Evolutionary conservation across 768 basidiomycete species (phyloP).

Genomic region (Lactarius sp.): DNA sequence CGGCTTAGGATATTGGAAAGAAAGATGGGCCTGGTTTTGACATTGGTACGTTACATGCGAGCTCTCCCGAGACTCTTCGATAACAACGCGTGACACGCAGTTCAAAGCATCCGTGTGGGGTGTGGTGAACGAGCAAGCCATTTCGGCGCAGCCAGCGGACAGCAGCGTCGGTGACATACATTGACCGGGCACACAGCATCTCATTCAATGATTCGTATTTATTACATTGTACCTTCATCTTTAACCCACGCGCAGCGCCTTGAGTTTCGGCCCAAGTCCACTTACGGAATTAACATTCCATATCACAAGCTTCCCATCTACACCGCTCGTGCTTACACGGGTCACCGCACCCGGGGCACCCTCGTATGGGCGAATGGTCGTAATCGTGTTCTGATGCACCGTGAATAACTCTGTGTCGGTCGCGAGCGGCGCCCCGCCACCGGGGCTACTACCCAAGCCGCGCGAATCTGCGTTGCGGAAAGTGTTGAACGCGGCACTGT

Average conservation of each 20-base stretch:
- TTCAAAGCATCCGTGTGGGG: constrained; percentile 98
- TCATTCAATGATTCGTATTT: constrained; percentile 2
- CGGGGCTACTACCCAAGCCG: constrained; percentile 39
- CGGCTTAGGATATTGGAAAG: constrained; percentile 79
- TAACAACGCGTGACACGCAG: constrained; percentile 36
- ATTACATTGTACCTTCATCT: constrained; percentile 17
- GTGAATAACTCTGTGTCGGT: constrained; percentile 77
- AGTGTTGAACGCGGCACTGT: constrained; percentile 89
- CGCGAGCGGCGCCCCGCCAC: constrained; percentile 34
- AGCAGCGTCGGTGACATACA: constrained; percentile 11
- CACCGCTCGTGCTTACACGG: constrained; percentile 85
- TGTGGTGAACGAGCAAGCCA: constrained; percentile 76
- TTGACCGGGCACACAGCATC: not conserved
- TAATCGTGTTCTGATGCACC: constrained; percentile 98
- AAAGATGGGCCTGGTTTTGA: constrained; percentile 94
- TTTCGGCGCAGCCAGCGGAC: constrained; percentile 21
- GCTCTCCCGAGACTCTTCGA: not conserved
- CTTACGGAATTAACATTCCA: constrained; percentile 74
- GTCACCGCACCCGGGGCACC: constrained; percentile 51
- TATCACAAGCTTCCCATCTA: constrained; percentile 88
- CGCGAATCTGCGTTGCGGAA: constrained; percentile 91
- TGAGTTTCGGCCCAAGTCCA: constrained; percentile 46
- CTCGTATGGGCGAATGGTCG: constrained; percentile 78
- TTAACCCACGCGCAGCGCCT: constrained; percentile 33
- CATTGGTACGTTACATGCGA: constrained; percentile 53